Conservation (phyloP, 2,329 filamentous ascomycete species). For the Aspergillus spinulosporus region DNA sequence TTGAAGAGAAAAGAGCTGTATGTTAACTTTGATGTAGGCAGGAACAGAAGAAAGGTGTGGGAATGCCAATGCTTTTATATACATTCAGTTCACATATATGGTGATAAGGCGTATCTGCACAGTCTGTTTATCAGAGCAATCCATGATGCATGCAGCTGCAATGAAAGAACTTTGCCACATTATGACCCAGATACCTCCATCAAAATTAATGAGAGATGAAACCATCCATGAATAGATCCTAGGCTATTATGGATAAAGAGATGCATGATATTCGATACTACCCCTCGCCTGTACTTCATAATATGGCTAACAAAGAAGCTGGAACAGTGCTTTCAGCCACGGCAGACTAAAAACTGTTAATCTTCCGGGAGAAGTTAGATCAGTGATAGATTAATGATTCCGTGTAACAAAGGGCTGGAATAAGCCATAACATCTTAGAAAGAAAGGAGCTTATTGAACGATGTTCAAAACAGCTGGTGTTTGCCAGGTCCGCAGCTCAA, state of each 20-base stretch:
- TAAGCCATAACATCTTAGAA: background rate
- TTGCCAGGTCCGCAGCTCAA: constrained; percentile 7
- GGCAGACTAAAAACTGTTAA: background rate
- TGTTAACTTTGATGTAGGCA: background rate
- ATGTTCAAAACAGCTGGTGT: background rate
- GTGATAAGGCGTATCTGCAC: background rate
- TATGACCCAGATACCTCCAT: constrained; percentile 13
- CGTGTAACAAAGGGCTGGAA: background rate
- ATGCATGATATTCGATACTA: background rate
- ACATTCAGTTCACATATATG: background rate
- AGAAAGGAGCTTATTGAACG: background rate
- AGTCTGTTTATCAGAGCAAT: background rate
- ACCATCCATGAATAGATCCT: constrained; percentile 5
- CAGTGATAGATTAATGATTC: background rate
- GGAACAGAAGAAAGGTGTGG: background rate
- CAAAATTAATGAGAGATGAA: background rate
- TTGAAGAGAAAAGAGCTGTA: background rate
- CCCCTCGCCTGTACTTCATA: background rate
- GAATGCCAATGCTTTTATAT: background rate
- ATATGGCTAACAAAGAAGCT: background rate
- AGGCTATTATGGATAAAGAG: background rate
- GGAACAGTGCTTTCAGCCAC: background rate
- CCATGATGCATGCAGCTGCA: background rate
- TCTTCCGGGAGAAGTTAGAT: background rate
- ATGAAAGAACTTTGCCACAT: constrained; percentile 4